These are phyloP conservation scores for Aspergillus cristatus DNA, from an alignment of 495 filamentous ascomycete species.

Conservation along the genomic window DNA sequence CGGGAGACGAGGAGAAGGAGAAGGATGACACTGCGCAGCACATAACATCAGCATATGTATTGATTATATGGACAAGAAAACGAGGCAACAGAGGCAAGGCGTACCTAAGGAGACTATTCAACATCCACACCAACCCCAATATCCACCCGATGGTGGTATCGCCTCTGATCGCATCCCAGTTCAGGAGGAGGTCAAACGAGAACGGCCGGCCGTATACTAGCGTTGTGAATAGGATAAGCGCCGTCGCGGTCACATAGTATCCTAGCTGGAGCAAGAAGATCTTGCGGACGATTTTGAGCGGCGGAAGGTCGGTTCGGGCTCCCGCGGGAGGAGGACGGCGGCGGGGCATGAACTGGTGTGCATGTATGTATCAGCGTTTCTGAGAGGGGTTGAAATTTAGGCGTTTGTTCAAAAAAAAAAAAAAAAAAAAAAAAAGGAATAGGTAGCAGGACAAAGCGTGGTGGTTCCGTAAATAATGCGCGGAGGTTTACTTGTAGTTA, in stretches of 20 bases:
- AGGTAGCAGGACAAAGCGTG: no score
- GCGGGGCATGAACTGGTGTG: constrained; percentile 53
- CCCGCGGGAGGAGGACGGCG: constrained; percentile 71
- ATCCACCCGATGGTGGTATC: constrained; percentile 93
- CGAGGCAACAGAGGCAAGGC: constrained; percentile 18
- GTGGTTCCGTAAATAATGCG: no score
- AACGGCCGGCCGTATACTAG: constrained; percentile 72
- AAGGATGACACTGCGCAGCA: constrained; percentile 63
- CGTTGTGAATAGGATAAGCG: constrained; percentile 80
- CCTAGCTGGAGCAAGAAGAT: constrained; percentile 76
- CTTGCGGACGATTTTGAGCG: constrained; percentile 76
- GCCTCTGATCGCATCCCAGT: constrained; percentile 73
- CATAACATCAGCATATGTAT: background rate
- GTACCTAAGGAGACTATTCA: constrained; percentile 69
- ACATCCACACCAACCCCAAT: constrained; percentile 75
- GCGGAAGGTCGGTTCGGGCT: constrained; percentile 71
- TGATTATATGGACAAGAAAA: constrained; percentile 1
- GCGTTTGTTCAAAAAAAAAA: no score
- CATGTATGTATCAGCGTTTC: no score
- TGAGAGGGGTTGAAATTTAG: no score
- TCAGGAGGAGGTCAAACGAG: constrained; percentile 60
- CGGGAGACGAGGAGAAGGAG: constrained; percentile 72
- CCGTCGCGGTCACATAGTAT: constrained; percentile 68
- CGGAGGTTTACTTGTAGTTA: no score
- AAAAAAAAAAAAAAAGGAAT: no score